Percentiles rank a stretch among this genome's conserved stretches.
Conservation (phyloP, 805 yeast species). For the Kockiozyma suomiensis region DNA sequence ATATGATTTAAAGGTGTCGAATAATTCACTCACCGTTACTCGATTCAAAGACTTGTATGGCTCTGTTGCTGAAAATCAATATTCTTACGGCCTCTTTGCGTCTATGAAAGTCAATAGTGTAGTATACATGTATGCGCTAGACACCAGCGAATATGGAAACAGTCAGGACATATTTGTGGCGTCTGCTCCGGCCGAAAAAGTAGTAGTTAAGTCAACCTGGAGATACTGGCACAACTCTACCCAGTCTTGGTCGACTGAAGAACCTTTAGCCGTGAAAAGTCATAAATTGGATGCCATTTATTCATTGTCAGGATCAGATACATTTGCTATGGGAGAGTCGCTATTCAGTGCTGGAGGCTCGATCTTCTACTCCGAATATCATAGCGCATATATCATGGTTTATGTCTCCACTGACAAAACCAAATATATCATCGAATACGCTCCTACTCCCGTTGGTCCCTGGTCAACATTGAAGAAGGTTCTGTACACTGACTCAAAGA, state of each 20-base stretch:
- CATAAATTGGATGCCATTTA: conserved; percentile 3
- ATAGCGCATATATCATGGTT: conserved; percentile 11
- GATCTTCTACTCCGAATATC: conserved; percentile 16
- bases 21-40: conserved; percentile 9
- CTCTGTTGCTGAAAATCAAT: not conserved
- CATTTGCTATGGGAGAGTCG: not conserved
- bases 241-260: conserved; percentile 7
- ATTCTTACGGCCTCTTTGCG: conserved; percentile 12
- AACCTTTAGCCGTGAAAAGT: conserved; percentile 6
- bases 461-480: conserved; percentile 8
- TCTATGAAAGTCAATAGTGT: conserved; percentile 3
- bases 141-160: not conserved
- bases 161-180: conserved; percentile 10
- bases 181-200: conserved; percentile 6
- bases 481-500: conserved; percentile 4
- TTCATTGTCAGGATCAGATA: not conserved
- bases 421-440: conserved; percentile 4
- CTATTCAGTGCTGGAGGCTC: conserved; percentile 10
- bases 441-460: conserved; percentile 18
- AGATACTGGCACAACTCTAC: conserved; percentile 7
- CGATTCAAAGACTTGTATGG: conserved; percentile 9
- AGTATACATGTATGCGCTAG: conserved; percentile 11
- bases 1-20: conserved; percentile 3
- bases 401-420: conserved; percentile 3
- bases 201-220: conserved; percentile 13